Percentiles rank a stretch among this genome's conserved stretches.
Evolutionary conservation across 345 rosid genomes (phyloP).

Genomic region (Citrus sp.): DNA sequence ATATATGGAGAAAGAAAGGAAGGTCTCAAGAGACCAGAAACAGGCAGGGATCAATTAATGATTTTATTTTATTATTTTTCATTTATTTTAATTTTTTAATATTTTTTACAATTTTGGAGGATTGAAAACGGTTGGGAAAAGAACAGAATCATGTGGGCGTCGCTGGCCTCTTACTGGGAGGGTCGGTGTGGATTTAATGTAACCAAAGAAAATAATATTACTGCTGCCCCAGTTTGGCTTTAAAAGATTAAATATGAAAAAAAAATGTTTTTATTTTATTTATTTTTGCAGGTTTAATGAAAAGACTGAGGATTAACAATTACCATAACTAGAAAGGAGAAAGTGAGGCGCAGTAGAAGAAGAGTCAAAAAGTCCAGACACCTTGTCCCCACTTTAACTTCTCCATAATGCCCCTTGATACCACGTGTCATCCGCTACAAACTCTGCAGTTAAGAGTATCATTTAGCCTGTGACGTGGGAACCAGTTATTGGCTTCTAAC

Average conservation of each 20-base stretch:
- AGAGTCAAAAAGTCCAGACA: conserved; percentile 4
- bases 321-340: conserved; percentile 5
- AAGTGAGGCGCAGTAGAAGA: neutral
- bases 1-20: conserved; percentile 55
- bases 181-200: conserved; percentile 76
- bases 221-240: neutral
- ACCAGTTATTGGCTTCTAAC: neutral
- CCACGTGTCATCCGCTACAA: neutral
- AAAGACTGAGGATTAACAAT: neutral
- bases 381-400: neutral
- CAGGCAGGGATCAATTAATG: conserved; percentile 43
- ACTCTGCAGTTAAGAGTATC: neutral
- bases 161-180: conserved; percentile 40
- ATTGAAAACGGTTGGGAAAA: conserved; percentile 37
- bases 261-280: too few relatives aligned
- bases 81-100: neutral
- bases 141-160: conserved; percentile 68
- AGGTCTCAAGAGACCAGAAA: conserved; percentile 38
- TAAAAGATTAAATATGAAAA: too few relatives aligned
- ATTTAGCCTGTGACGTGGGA: neutral
- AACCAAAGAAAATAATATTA: neutral
- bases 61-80: conserved; percentile 2
- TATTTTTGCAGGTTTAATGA: neutral
- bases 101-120: conserved; percentile 16
- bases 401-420: neutral